phyloP scores from a whole-genome alignment of 2,329 filamentous ascomycete species.

The Phaeoacremonium minimum region DNA sequence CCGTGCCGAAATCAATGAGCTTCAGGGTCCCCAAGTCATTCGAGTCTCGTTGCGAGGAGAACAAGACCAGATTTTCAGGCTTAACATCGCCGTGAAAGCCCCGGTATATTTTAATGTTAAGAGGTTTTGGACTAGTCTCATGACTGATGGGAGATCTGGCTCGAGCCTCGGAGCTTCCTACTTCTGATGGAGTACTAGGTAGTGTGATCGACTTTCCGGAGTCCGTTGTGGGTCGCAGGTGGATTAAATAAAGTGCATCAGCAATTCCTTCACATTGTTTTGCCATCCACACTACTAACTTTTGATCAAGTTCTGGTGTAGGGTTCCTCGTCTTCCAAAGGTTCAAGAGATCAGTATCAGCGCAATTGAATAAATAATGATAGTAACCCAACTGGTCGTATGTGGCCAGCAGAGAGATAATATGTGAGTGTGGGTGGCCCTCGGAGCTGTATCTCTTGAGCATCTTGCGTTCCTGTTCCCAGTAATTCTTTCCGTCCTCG shows the following conservation, averaged over 20 bases:
- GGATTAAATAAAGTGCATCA: conserved; percentile 7
- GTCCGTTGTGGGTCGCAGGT: conserved; percentile 4
- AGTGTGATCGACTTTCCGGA: not conserved
- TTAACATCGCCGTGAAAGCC: conserved; percentile 5
- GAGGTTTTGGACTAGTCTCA: not conserved
- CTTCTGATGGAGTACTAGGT: not conserved
- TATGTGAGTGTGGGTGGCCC: conserved; percentile 7
- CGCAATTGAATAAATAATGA: conserved; percentile 13
- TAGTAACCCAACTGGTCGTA: conserved; percentile 8
- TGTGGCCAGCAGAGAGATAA: conserved; percentile 13
- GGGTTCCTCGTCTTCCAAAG: conserved; percentile 7
- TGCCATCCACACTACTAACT: conserved; percentile 8
- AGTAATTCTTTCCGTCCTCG: conserved; percentile 1
- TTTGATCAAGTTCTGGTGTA: accelerated
- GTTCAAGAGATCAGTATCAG: conserved; percentile 8
- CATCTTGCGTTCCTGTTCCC: conserved; percentile 11
- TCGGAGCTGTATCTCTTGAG: conserved; percentile 12
- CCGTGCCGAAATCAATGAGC: conserved; percentile 4
- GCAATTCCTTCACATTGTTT: conserved; percentile 11
- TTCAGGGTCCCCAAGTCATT: not conserved
- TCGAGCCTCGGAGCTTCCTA: not conserved
- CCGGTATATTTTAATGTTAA: not conserved
- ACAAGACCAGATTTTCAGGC: conserved; percentile 3
- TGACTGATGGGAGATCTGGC: not conserved
- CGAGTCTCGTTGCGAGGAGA: not conserved